Evolutionary conservation across 192 early-diverging fungal species (phyloP).

Genomic region (Dissophora globulifera): DNA sequence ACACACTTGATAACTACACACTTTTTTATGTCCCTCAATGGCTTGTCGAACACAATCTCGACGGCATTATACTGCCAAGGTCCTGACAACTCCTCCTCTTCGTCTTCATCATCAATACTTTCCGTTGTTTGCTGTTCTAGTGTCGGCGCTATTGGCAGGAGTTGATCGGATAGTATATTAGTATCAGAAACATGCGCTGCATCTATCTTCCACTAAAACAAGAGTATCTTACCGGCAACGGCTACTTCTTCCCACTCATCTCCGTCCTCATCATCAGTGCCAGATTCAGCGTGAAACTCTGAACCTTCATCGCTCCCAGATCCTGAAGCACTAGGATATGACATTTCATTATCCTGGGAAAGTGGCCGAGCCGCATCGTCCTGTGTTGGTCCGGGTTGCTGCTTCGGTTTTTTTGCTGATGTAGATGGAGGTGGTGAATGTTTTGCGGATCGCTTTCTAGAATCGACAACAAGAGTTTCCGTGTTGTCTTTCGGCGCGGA

Average conservation of each 20-base stretch:
- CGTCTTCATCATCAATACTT: not conserved
- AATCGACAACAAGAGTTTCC: not conserved
- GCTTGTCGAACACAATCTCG: slow-evolving; percentile 50
- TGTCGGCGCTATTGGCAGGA: too few species aligned
- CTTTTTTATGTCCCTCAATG: slow-evolving; percentile 28
- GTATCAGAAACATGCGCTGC: too few species aligned
- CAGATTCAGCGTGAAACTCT: slow-evolving; percentile 5
- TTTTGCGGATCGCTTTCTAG: slow-evolving; percentile 1
- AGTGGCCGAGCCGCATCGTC: not conserved
- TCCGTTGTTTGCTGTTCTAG: too few species aligned
- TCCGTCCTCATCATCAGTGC: slow-evolving; percentile 26
- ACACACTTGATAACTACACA: too few species aligned
- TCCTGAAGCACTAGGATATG: not conserved
- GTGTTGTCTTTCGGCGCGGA: too few species aligned
- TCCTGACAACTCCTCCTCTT: slow-evolving; percentile 49
- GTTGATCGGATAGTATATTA: too few species aligned
- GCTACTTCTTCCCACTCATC: slow-evolving; percentile 63
- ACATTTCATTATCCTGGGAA: too few species aligned
- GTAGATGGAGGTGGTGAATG: not conserved
- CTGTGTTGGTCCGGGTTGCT: not conserved
- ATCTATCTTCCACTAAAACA: too few species aligned
- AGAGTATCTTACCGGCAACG: slow-evolving; percentile 23
- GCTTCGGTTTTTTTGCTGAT: slow-evolving; percentile 1
- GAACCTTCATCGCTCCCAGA: slow-evolving; percentile 10
- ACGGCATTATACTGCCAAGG: slow-evolving; percentile 51